A percentile compares a stretch with the other conserved stretches of the same genome.
Conservation (phyloP, 139 green algal genomes). For the Parachlorella kessleri region DNA sequence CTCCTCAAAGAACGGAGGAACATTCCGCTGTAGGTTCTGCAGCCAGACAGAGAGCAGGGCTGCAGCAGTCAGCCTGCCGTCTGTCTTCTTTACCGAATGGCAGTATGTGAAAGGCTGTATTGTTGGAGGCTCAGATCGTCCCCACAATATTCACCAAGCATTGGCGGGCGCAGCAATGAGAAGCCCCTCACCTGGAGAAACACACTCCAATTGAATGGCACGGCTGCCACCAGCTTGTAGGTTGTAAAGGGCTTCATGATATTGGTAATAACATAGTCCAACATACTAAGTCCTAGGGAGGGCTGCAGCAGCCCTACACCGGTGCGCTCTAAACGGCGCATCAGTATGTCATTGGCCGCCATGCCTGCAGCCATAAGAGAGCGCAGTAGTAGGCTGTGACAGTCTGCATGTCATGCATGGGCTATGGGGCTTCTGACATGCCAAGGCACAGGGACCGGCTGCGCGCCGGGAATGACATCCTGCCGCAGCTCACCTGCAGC, state of each 20-base stretch:
- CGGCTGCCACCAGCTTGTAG: background rate
- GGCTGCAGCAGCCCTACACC: background rate
- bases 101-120: too few species aligned
- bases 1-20: too few species aligned
- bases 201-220: background rate
- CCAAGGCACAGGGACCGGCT: too few species aligned
- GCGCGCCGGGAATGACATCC: too few species aligned
- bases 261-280: background rate
- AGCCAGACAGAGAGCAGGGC: background rate
- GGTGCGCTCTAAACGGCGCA: background rate
- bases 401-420: constrained; percentile 66
- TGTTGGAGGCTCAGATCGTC: too few species aligned
- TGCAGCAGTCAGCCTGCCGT: too few species aligned
- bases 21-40: too few species aligned
- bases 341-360: background rate
- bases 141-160: too few species aligned
- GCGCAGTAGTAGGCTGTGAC: rapidly evolving
- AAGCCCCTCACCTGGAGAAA: background rate
- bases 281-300: too few species aligned
- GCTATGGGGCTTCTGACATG: constrained; percentile 27
- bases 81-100: too few species aligned
- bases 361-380: background rate
- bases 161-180: too few species aligned
- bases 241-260: background rate
- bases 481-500: background rate